Conservation (phyloP, 2,329 filamentous ascomycete genomes). For the Phyllosticta citribraziliensis region DNA sequence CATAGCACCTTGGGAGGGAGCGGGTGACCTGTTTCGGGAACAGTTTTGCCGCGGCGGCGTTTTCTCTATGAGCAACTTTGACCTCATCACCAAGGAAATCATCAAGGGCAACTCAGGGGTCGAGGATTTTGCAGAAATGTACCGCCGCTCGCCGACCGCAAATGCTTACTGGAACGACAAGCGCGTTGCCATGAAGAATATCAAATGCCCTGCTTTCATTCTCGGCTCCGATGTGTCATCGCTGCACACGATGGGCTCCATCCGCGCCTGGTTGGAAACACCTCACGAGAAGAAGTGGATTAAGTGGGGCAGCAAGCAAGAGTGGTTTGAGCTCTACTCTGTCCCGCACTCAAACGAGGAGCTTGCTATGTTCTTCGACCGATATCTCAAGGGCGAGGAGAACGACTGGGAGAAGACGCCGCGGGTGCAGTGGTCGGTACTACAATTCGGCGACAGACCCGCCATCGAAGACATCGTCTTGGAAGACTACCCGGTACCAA, state of each 20-base stretch:
- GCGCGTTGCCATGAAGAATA: constrained; percentile 15
- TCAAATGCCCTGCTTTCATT: constrained; percentile 17
- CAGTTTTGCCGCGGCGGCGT: constrained; percentile 32
- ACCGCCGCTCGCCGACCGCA: constrained; percentile 22
- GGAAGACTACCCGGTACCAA: constrained; percentile 14
- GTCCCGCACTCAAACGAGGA: constrained; percentile 13
- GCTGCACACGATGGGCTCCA: constrained; percentile 16
- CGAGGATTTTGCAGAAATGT: constrained; percentile 36
- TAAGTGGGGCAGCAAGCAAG: constrained; percentile 14
- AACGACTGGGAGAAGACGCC: constrained; percentile 42
- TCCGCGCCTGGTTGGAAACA: constrained; percentile 15
- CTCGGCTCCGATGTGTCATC: constrained; percentile 13
- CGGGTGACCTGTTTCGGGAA: constrained; percentile 38
- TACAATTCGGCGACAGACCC: constrained; percentile 19
- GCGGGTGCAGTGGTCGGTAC: constrained; percentile 32
- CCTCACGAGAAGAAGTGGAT: constrained; percentile 17
- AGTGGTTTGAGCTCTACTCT: constrained; percentile 18
- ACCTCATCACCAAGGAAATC: constrained; percentile 32
- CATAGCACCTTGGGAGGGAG: constrained; percentile 41
- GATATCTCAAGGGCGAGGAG: constrained; percentile 32
- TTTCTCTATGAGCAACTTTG: constrained; percentile 32
- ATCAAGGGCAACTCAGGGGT: constrained; percentile 25
- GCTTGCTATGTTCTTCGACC: constrained; percentile 34
- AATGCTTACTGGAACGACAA: constrained; percentile 20
- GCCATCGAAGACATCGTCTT: constrained; percentile 16